Conservation (phyloP, 2,329 filamentous ascomycete genomes). For the Juglanconis oblonga region DNA sequence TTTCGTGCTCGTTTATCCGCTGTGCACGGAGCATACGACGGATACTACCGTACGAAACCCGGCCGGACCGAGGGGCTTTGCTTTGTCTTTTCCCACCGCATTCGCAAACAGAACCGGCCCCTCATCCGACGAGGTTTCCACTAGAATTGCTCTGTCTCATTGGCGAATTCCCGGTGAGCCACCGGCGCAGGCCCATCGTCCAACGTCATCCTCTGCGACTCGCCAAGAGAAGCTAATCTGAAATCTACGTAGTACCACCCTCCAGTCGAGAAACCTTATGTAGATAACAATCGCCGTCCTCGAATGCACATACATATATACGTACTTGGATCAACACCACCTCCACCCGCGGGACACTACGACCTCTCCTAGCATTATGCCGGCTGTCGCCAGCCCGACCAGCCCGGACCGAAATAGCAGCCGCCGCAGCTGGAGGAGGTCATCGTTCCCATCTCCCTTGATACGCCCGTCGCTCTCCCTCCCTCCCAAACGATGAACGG, state of each 20-base stretch:
- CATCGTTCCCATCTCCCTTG: not conserved
- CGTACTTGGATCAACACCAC: not conserved
- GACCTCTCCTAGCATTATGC: constrained; percentile 13
- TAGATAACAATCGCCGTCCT: not conserved
- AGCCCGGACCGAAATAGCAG: not conserved
- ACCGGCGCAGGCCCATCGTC: not conserved
- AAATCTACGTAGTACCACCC: not conserved
- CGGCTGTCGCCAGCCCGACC: constrained; percentile 15
- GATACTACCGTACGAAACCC: not conserved
- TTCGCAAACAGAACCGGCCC: not conserved
- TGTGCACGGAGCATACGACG: too few relatives aligned
- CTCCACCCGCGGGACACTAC: not conserved
- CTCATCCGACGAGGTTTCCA: not conserved
- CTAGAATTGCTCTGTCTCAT: not conserved
- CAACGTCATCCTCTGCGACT: not conserved
- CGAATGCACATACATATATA: not conserved
- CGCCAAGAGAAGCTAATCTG: not conserved
- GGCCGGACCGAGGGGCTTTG: not conserved
- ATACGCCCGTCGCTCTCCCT: not conserved
- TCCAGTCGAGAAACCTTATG: not conserved
- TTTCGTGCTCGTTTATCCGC: too few relatives aligned
- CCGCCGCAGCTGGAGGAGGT: constrained; percentile 1
- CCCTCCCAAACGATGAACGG: constrained; percentile 18
- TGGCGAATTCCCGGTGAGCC: not conserved
- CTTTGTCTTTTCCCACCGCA: not conserved